Evolutionary conservation across 768 basidiomycete genomes (phyloP), one percentile per base, ranked within the genome.

Genomic region (Amanita inopinata): DNA sequence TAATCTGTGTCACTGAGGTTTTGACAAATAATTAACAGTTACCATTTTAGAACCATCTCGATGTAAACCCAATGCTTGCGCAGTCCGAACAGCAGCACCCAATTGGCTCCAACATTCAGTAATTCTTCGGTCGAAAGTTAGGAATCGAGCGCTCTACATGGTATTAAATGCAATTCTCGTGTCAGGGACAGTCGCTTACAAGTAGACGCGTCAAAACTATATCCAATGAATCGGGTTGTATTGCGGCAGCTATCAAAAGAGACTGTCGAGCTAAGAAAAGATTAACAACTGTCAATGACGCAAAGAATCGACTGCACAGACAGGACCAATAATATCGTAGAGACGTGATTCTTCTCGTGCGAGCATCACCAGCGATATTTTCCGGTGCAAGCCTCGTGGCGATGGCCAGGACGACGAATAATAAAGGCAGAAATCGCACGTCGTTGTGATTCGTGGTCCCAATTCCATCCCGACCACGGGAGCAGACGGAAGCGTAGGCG

Each of bases 21-120:
- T 6, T n/a, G 15, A 47, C n/a, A 19, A 32, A 14, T 14, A 20
- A 1, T 4, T 14, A 24, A 32, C 3, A 50, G 76, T 56, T 54
- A 91, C 88, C 69, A 88, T 79, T 24, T 78, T 79, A 1, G 80
- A 74, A 7, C 85, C 87, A 60, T 97, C 92, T 38, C 92, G 74
- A 62, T 96, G 92, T 25, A 97, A 63, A 6, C 92, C 93, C 15
- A 97, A 76, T 2, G 92, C 92, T 54, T 94, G 91, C 6, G 91
- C 92, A 23, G 92, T 96, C 46, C 91, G 65, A 10, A 97, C 82
- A 36, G 89, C 89, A 4, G 92, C 91, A 25, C 92, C 92, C 12
- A 97, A 69, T 54, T 94, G 90, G 57, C 87, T 90, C 90, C 92
- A 97, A 54, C 91, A 92, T 63, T 96, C 92, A 5, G 91, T 92